phyloP scores from a whole-genome alignment of 1,284 basidiomycete genomes.

The Cryptococcus amylolentus region DNA sequence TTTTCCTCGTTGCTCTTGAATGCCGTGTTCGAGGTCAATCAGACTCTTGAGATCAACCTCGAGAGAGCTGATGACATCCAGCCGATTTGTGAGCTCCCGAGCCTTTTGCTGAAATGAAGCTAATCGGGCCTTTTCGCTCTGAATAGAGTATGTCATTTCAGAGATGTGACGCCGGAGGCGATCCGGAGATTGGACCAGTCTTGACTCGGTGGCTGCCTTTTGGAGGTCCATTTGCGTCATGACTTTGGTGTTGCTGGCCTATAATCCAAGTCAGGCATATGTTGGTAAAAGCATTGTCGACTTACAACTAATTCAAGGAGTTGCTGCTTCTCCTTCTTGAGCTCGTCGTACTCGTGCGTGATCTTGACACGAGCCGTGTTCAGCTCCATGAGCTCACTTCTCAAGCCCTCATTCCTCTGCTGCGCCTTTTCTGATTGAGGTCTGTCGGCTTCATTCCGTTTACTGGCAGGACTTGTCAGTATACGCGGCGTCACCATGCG shows the following conservation, averaged over 20 bases:
- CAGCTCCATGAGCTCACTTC: slow-evolving; percentile 61
- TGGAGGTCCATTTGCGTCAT: slow-evolving; percentile 22
- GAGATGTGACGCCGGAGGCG: slow-evolving; percentile 73
- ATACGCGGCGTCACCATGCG: neutral
- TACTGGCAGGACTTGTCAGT: slow-evolving; percentile 49
- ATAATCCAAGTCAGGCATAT: neutral
- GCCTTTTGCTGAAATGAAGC: slow-evolving; percentile 64
- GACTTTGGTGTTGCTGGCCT: slow-evolving; percentile 28
- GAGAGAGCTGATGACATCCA: slow-evolving; percentile 64
- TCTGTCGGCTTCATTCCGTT: slow-evolving; percentile 65
- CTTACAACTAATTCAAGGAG: slow-evolving; percentile 35
- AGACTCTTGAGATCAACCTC: slow-evolving; percentile 57
- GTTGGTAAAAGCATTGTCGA: neutral
- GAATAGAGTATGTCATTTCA: slow-evolving; percentile 63
- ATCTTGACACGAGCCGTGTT: slow-evolving; percentile 59
- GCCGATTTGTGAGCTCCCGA: slow-evolving; percentile 69
- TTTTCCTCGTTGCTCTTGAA: slow-evolving; percentile 64
- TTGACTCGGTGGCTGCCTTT: slow-evolving; percentile 60
- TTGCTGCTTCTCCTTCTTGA: slow-evolving; percentile 58
- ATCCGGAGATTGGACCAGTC: slow-evolving; percentile 83
- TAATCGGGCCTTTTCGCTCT: slow-evolving; percentile 58
- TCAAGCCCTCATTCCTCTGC: slow-evolving; percentile 61
- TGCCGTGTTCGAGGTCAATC: slow-evolving; percentile 47
- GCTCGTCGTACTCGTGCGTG: slow-evolving; percentile 55
- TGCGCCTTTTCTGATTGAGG: slow-evolving; percentile 63